Conservation (phyloP, 768 basidiomycete species). For the Agaricus bisporus region DNA sequence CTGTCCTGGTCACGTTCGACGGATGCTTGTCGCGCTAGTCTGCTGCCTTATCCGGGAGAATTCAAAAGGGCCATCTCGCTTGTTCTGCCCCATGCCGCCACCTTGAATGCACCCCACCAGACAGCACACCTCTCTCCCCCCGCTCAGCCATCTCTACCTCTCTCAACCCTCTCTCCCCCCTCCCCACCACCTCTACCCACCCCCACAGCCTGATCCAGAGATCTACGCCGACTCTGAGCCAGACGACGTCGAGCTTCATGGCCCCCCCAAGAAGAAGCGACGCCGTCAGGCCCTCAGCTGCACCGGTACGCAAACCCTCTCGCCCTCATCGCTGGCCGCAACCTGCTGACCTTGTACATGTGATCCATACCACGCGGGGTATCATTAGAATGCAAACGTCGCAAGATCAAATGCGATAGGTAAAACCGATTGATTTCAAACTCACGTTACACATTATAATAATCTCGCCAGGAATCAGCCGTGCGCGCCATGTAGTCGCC, state of each 20-base stretch:
- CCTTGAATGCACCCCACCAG: slow-evolving; percentile 18
- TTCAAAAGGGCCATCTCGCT: slow-evolving; percentile 22
- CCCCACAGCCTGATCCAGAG: slow-evolving; percentile 23
- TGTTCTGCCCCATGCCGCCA: slow-evolving; percentile 18
- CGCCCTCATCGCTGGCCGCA: neutral
- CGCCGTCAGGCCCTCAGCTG: slow-evolving; percentile 80
- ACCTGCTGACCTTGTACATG: no score
- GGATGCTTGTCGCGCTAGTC: slow-evolving; percentile 24
- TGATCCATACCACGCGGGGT: no score
- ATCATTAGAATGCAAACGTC: slow-evolving; percentile 73
- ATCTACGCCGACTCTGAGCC: slow-evolving; percentile 46
- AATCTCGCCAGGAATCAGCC: slow-evolving; percentile 56
- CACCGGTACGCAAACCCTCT: slow-evolving; percentile 56
- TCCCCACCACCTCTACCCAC: slow-evolving; percentile 18
- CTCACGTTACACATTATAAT: no score
- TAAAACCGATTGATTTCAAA: no score
- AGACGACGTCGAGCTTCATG: slow-evolving; percentile 47
- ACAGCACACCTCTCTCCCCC: slow-evolving; percentile 42
- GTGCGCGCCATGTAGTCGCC: slow-evolving; percentile 73
- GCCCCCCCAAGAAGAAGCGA: slow-evolving; percentile 77
- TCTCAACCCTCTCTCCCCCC: slow-evolving; percentile 40
- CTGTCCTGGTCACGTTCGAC: slow-evolving; percentile 24
- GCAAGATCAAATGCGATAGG: slow-evolving; percentile 89
- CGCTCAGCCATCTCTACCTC: slow-evolving; percentile 65
- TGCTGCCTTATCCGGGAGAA: slow-evolving; percentile 1